Evolutionary conservation across 2,329 filamentous ascomycete genomes (phyloP), one percentile per base, ranked within the genome.

Genomic region (Talaromyces albobiverticillius): DNA sequence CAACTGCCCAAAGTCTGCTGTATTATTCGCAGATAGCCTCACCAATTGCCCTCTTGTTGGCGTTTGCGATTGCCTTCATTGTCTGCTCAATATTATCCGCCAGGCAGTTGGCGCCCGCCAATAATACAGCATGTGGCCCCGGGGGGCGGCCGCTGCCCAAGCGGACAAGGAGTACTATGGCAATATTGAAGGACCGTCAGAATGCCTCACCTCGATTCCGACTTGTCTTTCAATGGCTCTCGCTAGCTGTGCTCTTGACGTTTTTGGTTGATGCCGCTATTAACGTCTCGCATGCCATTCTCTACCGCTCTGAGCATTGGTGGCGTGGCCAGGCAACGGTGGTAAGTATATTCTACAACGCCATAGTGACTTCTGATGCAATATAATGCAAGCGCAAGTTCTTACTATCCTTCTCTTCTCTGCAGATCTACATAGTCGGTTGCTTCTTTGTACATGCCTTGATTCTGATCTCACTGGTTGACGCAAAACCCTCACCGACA

Each of bases 401-500:
- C 29, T 38, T 43, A 9, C 5, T 42, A n/a, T n/a, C 31, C 20
- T 40, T 13, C 18, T 13, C 14, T 8, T 9, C 14, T 20, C 20
- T 9, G 40, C 55, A 96, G 91, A 87, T 95, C 66, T 95, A 95
- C 71, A 79, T 95, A 59, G 82, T 90, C 54, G 90, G 87, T 52
- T 87, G 89, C 42, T 88, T 91, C 61, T 96, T 95, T 77, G 84
- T 94, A 59, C 94, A 95, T 75, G 81, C 89, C 47, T 86, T 96
- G 61, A 82, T 96, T 61, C 81, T 95, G 61, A 87, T 96, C 65
- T 91, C 91, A 26, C 82, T 97, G 54, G 80, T 95, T 64, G 92
- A 96, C 70, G 88, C 88, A 66, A 85, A 83, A 58, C 86, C 90
- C 31, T 89, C 89, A 11, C 94, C 94, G 0, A 92, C 87, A 47